Percentiles rank a stretch among this genome's conserved stretches.
phyloP scores from a whole-genome alignment of 768 basidiomycete species.

The Chlorophyllum brunneum region DNA sequence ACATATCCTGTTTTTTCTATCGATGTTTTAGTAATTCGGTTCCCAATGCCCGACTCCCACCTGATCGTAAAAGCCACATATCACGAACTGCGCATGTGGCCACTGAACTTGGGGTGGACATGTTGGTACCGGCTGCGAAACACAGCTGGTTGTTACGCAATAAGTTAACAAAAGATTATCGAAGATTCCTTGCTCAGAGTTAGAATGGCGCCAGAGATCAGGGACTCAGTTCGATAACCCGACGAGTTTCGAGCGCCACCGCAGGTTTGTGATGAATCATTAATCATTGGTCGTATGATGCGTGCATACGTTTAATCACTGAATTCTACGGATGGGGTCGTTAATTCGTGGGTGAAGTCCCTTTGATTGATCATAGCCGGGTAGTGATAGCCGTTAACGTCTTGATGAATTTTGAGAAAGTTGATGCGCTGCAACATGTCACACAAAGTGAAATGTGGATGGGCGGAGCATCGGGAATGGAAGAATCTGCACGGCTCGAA shows the following conservation, averaged over 20 bases:
- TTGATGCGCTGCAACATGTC: no score
- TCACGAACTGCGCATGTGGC: background rate
- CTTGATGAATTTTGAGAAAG: no score
- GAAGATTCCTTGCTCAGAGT: background rate
- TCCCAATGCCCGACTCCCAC: constrained; percentile 21
- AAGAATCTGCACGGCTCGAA: no score
- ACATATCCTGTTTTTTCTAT: constrained; percentile 28
- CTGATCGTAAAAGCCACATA: constrained; percentile 9
- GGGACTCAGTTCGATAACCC: background rate
- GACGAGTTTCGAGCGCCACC: constrained; percentile 1
- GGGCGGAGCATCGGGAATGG: no score
- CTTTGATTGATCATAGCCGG: no score
- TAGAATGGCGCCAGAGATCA: background rate
- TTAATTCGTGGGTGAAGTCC: no score
- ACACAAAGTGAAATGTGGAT: no score
- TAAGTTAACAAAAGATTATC: background rate
- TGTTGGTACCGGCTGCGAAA: background rate
- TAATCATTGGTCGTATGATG: no score
- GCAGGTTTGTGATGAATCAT: no score
- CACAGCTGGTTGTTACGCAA: background rate
- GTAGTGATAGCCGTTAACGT: no score
- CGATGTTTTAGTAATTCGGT: constrained; percentile 29
- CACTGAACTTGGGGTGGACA: background rate
- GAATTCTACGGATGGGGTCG: no score
- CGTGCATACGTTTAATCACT: no score